These are phyloP conservation scores for Penicillium tannophilum DNA, from an alignment of 495 filamentous ascomycete species.

Conservation along the genomic window DNA sequence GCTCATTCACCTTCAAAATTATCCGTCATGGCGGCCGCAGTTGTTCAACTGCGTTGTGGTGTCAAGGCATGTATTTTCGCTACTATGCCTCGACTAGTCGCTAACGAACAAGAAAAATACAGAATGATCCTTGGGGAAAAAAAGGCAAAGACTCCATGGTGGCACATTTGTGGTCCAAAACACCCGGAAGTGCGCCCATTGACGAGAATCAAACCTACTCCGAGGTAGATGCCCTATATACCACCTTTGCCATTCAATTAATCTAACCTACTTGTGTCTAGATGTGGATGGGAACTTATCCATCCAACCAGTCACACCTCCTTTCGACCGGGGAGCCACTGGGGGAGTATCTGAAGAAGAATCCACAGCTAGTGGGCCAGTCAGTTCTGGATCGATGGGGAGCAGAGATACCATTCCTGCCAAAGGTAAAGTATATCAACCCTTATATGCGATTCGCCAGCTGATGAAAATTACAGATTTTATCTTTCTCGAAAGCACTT, in stretches of 20 bases:
- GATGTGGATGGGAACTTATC: slow-evolving; percentile 86
- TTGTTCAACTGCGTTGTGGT: slow-evolving; percentile 47
- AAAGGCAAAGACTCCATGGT: slow-evolving; percentile 46
- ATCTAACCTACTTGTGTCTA: slow-evolving; percentile 19
- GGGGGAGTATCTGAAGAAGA: slow-evolving; percentile 62
- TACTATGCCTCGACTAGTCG: neutral
- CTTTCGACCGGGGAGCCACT: slow-evolving; percentile 64
- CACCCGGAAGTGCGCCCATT: slow-evolving; percentile 39
- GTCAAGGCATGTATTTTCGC: slow-evolving; percentile 34
- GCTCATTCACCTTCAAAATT: neutral
- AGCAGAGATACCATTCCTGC: slow-evolving; percentile 69
- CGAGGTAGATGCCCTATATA: slow-evolving; percentile 32
- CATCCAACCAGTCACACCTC: slow-evolving; percentile 65
- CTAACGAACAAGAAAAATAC: neutral
- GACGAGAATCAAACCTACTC: slow-evolving; percentile 49
- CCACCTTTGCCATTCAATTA: neutral
- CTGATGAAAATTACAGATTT: slow-evolving; percentile 47
- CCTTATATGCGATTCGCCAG: neutral
- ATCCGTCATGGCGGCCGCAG: slow-evolving; percentile 32
- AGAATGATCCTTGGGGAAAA: slow-evolving; percentile 56
- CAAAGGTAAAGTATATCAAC: slow-evolving; percentile 53
- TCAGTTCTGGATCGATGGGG: slow-evolving; percentile 64
- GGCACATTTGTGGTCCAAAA: slow-evolving; percentile 45
- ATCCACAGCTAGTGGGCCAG: slow-evolving; percentile 68
- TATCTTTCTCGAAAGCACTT: slow-evolving; percentile 77